Percentiles rank a stretch among this genome's conserved stretches.
phyloP scores from a whole-genome alignment of 2,329 filamentous ascomycete species.

The Cercospora sp. region DNA sequence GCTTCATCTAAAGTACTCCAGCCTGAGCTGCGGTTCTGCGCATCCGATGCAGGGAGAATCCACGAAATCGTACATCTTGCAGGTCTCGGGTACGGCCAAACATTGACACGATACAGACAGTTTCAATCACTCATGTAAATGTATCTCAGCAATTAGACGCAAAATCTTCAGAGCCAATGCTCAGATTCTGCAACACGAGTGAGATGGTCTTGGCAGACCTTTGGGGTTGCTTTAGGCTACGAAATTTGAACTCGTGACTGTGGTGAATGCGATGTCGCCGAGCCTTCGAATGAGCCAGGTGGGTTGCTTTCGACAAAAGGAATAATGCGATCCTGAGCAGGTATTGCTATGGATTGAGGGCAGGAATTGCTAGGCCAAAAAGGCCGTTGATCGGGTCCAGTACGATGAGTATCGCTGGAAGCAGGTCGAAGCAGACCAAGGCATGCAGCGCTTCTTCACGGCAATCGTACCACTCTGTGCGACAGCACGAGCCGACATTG shows the following conservation, averaged over 20 bases:
- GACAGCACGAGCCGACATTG: neutral
- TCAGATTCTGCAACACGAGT: constrained; percentile 88
- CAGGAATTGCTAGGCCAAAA: neutral
- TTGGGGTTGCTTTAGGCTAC: constrained; percentile 75
- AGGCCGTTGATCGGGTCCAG: neutral
- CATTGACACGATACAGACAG: neutral
- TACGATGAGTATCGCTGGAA: too few relatives aligned
- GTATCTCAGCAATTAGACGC: constrained; percentile 67
- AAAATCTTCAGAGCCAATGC: constrained; percentile 75
- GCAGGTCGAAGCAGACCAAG: neutral
- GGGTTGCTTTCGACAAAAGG: neutral
- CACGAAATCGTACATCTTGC: neutral
- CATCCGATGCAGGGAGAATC: neutral
- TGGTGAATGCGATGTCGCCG: constrained; percentile 62
- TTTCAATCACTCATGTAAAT: constrained; percentile 5
- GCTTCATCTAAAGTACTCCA: neutral
- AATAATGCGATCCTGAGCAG: neutral
- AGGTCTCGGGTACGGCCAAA: neutral
- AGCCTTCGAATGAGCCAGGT: constrained; percentile 89
- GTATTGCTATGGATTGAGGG: neutral
- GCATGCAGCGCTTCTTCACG: neutral
- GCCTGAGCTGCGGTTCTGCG: neutral
- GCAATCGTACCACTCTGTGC: neutral
- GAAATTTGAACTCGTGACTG: constrained; percentile 83
- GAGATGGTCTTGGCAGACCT: constrained; percentile 84